phyloP scores from a whole-genome alignment of 441 rosid genomes.

The Pelargonium fulgidum region DNA sequence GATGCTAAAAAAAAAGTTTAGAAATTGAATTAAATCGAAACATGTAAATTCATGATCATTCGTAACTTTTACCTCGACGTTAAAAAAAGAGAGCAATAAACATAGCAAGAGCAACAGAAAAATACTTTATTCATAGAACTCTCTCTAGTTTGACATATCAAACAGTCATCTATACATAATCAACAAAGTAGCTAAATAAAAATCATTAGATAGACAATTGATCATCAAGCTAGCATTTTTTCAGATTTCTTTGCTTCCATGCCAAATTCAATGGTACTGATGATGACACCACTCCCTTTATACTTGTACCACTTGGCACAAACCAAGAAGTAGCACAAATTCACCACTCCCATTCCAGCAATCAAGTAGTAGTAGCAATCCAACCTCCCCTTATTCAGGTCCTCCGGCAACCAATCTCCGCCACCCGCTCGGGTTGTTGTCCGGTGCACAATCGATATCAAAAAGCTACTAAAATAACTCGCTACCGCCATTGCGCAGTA shows the following conservation, averaged over 20 bases:
- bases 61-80: no score
- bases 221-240: constrained; percentile 18
- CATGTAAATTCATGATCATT: no score
- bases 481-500: constrained; percentile 52
- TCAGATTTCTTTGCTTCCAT: constrained; percentile 23
- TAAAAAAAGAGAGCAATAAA: no score
- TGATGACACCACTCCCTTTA: constrained; percentile 24
- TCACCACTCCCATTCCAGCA: constrained; percentile 44
- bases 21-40: no score
- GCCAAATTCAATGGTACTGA: constrained; percentile 23
- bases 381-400: constrained; percentile 66
- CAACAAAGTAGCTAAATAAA: no score
- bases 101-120: no score
- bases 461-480: constrained; percentile 50
- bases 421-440: constrained; percentile 35
- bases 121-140: no score
- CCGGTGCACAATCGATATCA: constrained; percentile 52
- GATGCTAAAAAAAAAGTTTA: no score
- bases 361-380: constrained; percentile 57
- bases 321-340: constrained; percentile 48
- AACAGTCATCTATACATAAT: no score
- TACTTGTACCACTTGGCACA: constrained; percentile 62
- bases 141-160: no score
- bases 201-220: no score
- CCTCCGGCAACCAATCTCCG: constrained; percentile 70